Evolutionary conservation across 2,329 filamentous ascomycete genomes (phyloP).

Genomic region (Bimuria novae-zelandiae): DNA sequence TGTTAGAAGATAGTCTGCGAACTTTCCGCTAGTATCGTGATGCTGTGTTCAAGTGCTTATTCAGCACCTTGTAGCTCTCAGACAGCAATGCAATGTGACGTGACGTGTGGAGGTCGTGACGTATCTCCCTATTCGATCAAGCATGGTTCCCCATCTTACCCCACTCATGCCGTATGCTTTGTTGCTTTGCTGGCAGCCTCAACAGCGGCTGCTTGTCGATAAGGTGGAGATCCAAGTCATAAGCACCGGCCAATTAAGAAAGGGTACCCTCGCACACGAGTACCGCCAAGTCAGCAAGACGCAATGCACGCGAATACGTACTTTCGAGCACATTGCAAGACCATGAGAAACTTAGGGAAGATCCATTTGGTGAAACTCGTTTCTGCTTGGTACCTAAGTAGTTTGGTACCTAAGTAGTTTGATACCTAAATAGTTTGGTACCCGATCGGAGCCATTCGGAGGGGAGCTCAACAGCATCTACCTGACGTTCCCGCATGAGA

Average conservation of each 20-base stretch:
- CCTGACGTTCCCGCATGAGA: slow-evolving; percentile 1
- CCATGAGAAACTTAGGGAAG: not conserved
- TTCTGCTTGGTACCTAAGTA: too few relatives aligned
- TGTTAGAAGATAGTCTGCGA: too few relatives aligned
- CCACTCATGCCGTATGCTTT: not conserved
- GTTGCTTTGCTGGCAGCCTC: not conserved
- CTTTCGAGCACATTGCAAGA: not conserved
- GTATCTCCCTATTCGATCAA: too few relatives aligned
- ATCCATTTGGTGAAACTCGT: not conserved
- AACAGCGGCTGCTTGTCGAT: slow-evolving; percentile 4
- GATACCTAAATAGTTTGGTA: not conserved
- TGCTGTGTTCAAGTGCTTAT: too few relatives aligned
- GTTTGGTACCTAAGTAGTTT: too few relatives aligned
- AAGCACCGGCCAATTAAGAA: not conserved
- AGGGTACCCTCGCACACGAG: not conserved
- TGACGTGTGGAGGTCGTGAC: not conserved
- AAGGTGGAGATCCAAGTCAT: not conserved
- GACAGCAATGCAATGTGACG: not conserved
- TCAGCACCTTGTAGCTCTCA: too few relatives aligned
- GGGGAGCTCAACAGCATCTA: not conserved
- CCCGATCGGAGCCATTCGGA: not conserved
- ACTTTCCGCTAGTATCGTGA: too few relatives aligned
- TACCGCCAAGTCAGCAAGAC: not conserved
- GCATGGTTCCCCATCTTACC: not conserved
- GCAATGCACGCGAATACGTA: not conserved